Evolutionary conservation across 495 filamentous ascomycete species (phyloP).

Genomic region (Oleoguttula mirabilis): DNA sequence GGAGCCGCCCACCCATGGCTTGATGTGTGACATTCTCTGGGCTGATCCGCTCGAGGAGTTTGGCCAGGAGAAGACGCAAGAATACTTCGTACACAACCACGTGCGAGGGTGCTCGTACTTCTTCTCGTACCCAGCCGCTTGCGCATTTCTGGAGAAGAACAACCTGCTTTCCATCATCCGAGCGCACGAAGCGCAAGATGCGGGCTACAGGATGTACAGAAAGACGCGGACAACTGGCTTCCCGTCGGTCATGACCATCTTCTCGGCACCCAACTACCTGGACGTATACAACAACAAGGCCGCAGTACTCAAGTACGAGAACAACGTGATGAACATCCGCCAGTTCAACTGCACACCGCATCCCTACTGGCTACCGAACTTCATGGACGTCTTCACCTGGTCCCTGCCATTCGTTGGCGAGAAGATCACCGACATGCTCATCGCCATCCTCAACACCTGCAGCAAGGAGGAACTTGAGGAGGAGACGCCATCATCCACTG

Average conservation of each 20-base stretch:
- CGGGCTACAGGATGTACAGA: constrained; percentile 96
- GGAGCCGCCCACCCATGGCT: constrained; percentile 88
- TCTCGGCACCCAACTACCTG: constrained; percentile 95
- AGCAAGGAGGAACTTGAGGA: constrained; percentile 96
- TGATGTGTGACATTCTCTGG: constrained; percentile 99
- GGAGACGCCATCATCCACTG: constrained; percentile 47
- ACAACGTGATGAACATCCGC: constrained; percentile 99
- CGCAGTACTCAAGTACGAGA: constrained; percentile 96
- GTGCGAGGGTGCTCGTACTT: constrained; percentile 98
- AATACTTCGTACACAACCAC: constrained; percentile 96
- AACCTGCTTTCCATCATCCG: constrained; percentile 95
- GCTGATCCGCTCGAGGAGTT: constrained; percentile 98
- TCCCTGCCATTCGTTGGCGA: constrained; percentile 96
- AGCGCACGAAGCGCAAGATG: constrained; percentile 98
- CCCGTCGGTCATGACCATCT: constrained; percentile 99
- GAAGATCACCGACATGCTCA: constrained; percentile 99
- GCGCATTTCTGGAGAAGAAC: constrained; percentile 96
- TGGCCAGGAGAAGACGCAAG: constrained; percentile 92
- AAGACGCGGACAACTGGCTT: constrained; percentile 97
- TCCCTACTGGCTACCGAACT: constrained; percentile 98
- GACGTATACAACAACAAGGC: constrained; percentile 99
- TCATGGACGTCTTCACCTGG: constrained; percentile 99
- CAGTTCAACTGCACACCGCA: constrained; percentile 99
- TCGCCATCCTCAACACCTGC: constrained; percentile 94
- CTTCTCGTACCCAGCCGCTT: constrained; percentile 97